These are phyloP conservation scores for Avena insularis DNA, from an alignment of 176 grass and related monocot genomes.

Conservation along the genomic window DNA sequence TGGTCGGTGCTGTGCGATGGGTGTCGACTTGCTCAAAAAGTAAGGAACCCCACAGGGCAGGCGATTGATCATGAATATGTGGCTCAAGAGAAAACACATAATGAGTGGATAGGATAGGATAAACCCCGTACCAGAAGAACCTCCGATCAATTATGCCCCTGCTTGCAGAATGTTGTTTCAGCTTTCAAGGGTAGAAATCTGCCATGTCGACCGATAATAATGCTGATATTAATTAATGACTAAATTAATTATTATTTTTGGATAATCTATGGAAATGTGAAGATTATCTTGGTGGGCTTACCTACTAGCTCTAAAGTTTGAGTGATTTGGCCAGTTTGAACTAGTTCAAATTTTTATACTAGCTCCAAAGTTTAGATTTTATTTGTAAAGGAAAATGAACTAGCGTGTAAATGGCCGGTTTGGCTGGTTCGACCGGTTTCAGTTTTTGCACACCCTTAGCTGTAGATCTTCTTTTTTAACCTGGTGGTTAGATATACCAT, in stretches of 20 bases:
- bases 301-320: no score
- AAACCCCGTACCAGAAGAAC: background rate
- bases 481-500: background rate
- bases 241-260: background rate
- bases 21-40: slow-evolving; percentile 1
- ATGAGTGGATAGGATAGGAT: slow-evolving; percentile 31
- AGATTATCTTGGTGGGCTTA: background rate
- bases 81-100: slow-evolving; percentile 18
- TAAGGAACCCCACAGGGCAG: background rate
- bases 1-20: background rate
- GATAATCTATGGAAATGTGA: background rate
- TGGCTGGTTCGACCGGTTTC: no score
- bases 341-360: no score
- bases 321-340: no score
- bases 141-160: background rate
- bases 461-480: background rate
- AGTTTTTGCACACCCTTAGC: no score
- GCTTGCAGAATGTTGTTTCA: slow-evolving; percentile 7
- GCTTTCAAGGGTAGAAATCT: slow-evolving; percentile 13
- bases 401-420: no score
- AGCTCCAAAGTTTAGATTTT: no score
- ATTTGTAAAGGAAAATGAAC: no score
- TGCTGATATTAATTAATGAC: background rate
- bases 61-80: slow-evolving; percentile 4
- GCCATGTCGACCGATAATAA: background rate